A percentile compares a stretch with the other conserved stretches of the same genome.
Conservation (phyloP, 805 yeast genomes). For the Candida orba region DNA sequence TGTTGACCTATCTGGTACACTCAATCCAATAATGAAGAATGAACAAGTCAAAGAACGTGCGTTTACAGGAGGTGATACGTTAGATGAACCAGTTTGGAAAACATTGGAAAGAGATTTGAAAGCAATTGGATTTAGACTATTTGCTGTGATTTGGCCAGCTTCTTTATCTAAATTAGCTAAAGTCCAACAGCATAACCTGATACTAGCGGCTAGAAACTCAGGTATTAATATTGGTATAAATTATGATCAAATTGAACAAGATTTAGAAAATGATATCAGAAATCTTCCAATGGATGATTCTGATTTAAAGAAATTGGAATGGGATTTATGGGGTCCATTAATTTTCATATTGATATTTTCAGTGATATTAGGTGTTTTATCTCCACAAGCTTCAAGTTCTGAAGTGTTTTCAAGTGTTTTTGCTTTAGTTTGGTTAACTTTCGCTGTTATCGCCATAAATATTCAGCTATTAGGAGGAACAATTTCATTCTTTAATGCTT, state of each 20-base stretch:
- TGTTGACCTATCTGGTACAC: slow-evolving; percentile 24
- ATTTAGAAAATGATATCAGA: slow-evolving; percentile 20
- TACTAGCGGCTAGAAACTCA: slow-evolving; percentile 24
- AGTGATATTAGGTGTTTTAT: slow-evolving; percentile 33
- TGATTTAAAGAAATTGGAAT: slow-evolving; percentile 31
- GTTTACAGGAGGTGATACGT: slow-evolving; percentile 59
- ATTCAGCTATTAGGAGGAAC: slow-evolving; percentile 56
- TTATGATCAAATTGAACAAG: slow-evolving; percentile 24
- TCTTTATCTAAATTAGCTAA: slow-evolving; percentile 24
- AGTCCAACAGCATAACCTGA: slow-evolving; percentile 24
- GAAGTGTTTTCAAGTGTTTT: slow-evolving; percentile 60
- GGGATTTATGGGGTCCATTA: slow-evolving; percentile 72
- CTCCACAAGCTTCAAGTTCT: slow-evolving; percentile 30
- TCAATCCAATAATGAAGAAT: slow-evolving; percentile 26
- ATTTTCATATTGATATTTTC: slow-evolving; percentile 52
- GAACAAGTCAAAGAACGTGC: slow-evolving; percentile 23
- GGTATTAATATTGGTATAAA: slow-evolving; percentile 25
- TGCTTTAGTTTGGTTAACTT: slow-evolving; percentile 56
- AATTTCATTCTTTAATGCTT: slow-evolving; percentile 59
- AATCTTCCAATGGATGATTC: slow-evolving; percentile 20
- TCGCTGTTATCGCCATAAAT: slow-evolving; percentile 52
- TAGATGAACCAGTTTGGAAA: slow-evolving; percentile 59
- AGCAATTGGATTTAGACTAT: slow-evolving; percentile 36
- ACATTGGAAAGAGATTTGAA: slow-evolving; percentile 44
- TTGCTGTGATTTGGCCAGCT: slow-evolving; percentile 37